Evolutionary conservation across 2,329 filamentous ascomycete genomes (phyloP), one percentile per base, ranked within the genome.

Genomic region (Alternaria ethzedia): DNA sequence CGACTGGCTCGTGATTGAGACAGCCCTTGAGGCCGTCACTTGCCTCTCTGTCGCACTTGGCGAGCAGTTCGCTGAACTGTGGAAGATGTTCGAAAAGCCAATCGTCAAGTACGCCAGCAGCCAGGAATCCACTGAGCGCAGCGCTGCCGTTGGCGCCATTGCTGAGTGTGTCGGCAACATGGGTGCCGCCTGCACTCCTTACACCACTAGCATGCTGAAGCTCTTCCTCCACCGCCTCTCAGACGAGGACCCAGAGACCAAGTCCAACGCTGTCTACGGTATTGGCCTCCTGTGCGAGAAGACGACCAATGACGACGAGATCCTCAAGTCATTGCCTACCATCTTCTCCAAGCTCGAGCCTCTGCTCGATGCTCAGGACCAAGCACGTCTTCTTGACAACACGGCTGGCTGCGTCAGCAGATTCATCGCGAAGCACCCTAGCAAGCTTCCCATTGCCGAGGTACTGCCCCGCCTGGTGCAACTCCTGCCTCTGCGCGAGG

Each of bases 1-100:
- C 75, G 96, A 98, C 84, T 98, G 96, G 96, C 88, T 97, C 17
- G 91, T 97, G 55, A 91, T 98, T 58, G 96, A 99, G 83, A 97
- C 94, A 10, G 94, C 93, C 36, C 88, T 98, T 59, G 96, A 98
- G 70, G 93, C 97, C 50, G 86, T 97, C 54, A 93, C 93, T 55
- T 93, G 92, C 41, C 87, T 98, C 44, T 90, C 94, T 20, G 88
- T 89, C 50, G 93, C 93, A 30, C 89, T 98, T 13, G 96, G 96
- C 43, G 80, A 87, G 21, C 89, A 90, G 71, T 98, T 97, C 75
- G 86, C 87, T 59, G 91, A 97, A 83, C 85, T 97, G 66, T 98
- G 94, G 93, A 96, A 97, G 86, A 90, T 97, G 73, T 97, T 97
- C 71, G 92, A 97, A 85, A 95, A 96, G 86, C 92, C 91, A 41